Evolutionary conservation across 805 yeast genomes (phyloP), one percentile per base, ranked within the genome.

Genomic region (Candida saitoana): DNA sequence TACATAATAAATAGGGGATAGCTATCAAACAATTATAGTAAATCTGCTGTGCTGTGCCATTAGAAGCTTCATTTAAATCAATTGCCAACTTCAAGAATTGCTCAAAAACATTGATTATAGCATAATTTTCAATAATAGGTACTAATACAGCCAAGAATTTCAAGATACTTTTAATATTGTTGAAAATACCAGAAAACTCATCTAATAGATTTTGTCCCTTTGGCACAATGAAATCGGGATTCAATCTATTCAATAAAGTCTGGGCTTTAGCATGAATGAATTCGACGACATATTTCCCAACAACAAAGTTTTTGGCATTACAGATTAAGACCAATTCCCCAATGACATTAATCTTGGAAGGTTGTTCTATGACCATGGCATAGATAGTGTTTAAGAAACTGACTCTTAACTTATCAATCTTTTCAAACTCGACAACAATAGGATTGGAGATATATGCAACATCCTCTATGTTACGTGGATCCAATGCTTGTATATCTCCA

Each of bases 341-440:
- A 43, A 91, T 62, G n/a, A 82, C 76, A 11, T 82, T 79, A 45
- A 84, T 76, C 59, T 90, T 93, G 48, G 90, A 96, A 0, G 99
- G 98, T 61, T 91, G 96, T 61, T 93, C 98, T 20, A 77, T 63
- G 8, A 84, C 71, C 34, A 86, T 75, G 2, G 95, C 87, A 41
- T 75, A 74, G 18, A 89, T 56, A 2, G 87, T 84, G 38, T 74
- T 71, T 45, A 87, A 63, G 16, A 87, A 65, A 3, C 83, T 77
- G 25, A 63, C 65, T 45, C 87, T 71, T 47, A 83, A 76, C 39
- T 71, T 71, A 45, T 77, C 81, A 42, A 82, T 82, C 47, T 71
- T 74, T 49, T 77, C 86, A 53, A 80, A 77, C 51, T 81, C 86
- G 27, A 77, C 77, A 32, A 76, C 77, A 33, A 84, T 79, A 1